Evolutionary conservation across 371 early-diverging fungal genomes (phyloP), one percentile per base, ranked within the genome.

Genomic region (Sporodiniella umbellata): DNA sequence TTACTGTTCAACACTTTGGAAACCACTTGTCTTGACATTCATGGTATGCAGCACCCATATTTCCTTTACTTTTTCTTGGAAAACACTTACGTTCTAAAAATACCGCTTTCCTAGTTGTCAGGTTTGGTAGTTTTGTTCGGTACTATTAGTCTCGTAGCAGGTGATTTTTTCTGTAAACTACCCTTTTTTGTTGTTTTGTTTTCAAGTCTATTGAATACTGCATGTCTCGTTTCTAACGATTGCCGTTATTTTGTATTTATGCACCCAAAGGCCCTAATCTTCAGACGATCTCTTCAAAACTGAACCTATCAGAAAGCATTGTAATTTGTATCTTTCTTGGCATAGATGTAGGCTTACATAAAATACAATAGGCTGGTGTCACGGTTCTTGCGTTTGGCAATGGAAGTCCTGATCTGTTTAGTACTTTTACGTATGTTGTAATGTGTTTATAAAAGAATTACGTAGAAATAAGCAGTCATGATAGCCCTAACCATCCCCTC

Each of bases 341-440:
- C 17, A 19, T 40, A 26, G 17, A 46, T 33, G 26, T 18, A 46
- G 18, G 24, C 17, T 48, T 52, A 26, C 24, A 33, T 37, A 18
- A 33, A 42, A 38, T 51, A 60, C 31, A 33, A 31, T 56, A 84
- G 78, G 93, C 93, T 2, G 93, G 93, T n/a, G 93, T 92, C 11
- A 91, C 93, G 1, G 74, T 92, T 53, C 72, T 92, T 35, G 93
- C 93, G 1, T 80, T 92, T 49, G 93, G 93, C 21, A 93, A 92
- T 59, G 92, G 88, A 17, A 86, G 88, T 11, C 87, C 92, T 5
- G 92, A 92, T 56, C 58, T 92, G 30, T 88, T 91, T 53, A 80
- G 86, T 35, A 91, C 89, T 0, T 86, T 88, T 49, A 68, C 67
- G 71, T 70, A 64, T 37, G 28, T 19, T 23, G 5, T 40, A 5